Evolutionary conservation across 805 yeast genomes (phyloP).

Genomic region (Candida vaughaniae): DNA sequence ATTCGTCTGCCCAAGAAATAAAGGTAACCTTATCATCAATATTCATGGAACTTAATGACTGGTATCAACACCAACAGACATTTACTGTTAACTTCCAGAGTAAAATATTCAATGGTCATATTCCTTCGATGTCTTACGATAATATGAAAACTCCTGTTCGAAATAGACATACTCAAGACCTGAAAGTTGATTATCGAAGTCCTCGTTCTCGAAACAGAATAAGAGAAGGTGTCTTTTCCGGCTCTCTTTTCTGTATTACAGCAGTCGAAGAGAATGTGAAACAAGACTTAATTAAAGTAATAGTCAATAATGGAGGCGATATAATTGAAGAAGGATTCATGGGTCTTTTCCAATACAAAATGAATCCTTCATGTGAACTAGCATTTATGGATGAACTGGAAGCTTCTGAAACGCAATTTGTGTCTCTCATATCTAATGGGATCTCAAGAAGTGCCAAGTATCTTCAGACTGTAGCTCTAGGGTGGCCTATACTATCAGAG

Average conservation of each 20-base stretch:
- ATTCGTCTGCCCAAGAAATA: constrained; percentile 14
- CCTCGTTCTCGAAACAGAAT: constrained; percentile 1
- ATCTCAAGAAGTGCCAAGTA: constrained; percentile 71
- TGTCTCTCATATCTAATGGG: constrained; percentile 60
- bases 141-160: constrained; percentile 15
- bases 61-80: constrained; percentile 37
- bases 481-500: constrained; percentile 81
- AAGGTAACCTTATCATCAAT: constrained; percentile 29
- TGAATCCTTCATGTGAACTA: constrained; percentile 7
- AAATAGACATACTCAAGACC: constrained; percentile 12
- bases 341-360: constrained; percentile 23
- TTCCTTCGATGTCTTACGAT: constrained; percentile 7
- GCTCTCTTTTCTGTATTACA: constrained; percentile 35
- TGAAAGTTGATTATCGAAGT: background rate
- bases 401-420: constrained; percentile 44
- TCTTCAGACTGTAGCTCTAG: constrained; percentile 71
- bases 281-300: constrained; percentile 3
- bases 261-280: constrained; percentile 25
- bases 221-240: constrained; percentile 11
- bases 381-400: constrained; percentile 2
- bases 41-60: constrained; percentile 39
- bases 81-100: constrained; percentile 19
- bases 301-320: constrained; percentile 20
- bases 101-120: constrained; percentile 18
- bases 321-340: constrained; percentile 36